phyloP scores from a whole-genome alignment of 805 yeast species.

The Cyberlindnera misumaiensis region DNA sequence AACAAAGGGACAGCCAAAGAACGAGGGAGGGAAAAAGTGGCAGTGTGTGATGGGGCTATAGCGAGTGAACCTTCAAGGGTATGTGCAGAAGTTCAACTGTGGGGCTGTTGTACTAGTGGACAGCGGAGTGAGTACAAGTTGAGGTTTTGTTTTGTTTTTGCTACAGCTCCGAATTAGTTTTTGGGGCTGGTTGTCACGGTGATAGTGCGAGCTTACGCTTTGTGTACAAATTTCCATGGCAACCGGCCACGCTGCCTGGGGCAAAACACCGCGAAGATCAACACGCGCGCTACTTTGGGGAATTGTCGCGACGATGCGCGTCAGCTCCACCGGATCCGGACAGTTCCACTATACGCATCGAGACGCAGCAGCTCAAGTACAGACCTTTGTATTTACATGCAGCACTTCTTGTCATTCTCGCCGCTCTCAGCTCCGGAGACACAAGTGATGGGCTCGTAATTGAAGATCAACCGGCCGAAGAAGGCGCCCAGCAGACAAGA shows the following conservation, averaged over 20 bases:
- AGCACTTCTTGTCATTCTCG: constrained; percentile 28
- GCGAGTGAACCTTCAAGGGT: too few species aligned
- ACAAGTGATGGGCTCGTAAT: constrained; percentile 35
- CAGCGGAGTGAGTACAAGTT: neutral
- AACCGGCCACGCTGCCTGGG: neutral
- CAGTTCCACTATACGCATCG: too few species aligned
- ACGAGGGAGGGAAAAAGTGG: too few species aligned
- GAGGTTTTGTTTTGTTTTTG: neutral
- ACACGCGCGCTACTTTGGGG: too few species aligned
- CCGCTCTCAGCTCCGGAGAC: constrained; percentile 22
- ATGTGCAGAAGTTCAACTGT: too few species aligned
- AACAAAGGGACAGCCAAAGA: neutral
- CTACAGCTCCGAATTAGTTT: neutral
- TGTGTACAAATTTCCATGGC: too few species aligned
- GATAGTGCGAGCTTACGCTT: neutral
- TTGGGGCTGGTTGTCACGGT: neutral
- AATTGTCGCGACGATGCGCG: too few species aligned
- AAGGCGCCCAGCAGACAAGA: constrained; percentile 58
- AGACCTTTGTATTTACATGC: constrained; percentile 18
- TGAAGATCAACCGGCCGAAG: constrained; percentile 49
- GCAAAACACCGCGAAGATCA: neutral
- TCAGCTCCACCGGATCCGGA: too few species aligned
- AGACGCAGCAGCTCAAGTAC: too few species aligned
- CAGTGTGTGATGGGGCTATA: too few species aligned
- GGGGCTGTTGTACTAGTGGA: too few species aligned